Conservation (phyloP, 192 early-diverging fungal genomes). For the Coemansia sp. region DNA sequence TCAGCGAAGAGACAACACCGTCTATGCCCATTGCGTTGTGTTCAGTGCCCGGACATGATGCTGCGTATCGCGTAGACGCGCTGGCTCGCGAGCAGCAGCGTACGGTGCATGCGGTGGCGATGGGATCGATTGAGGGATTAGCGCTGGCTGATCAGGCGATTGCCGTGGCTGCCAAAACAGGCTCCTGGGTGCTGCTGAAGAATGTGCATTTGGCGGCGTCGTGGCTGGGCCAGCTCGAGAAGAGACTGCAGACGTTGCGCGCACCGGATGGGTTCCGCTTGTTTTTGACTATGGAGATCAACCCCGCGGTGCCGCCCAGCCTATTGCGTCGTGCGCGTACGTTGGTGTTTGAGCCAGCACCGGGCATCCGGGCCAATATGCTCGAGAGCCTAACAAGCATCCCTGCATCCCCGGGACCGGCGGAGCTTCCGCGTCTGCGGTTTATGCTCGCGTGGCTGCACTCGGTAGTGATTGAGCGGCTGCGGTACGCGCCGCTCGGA, state of each 20-base stretch:
- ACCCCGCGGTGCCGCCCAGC: slow-evolving; percentile 93
- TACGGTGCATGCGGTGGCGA: slow-evolving; percentile 81
- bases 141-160: slow-evolving; percentile 88
- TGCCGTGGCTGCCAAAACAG: slow-evolving; percentile 72
- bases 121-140: slow-evolving; percentile 97
- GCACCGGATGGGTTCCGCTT: slow-evolving; percentile 83
- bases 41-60: slow-evolving; percentile 93
- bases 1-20: slow-evolving; percentile 67
- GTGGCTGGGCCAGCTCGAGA: slow-evolving; percentile 96
- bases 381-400: slow-evolving; percentile 65
- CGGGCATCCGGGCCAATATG: slow-evolving; percentile 93
- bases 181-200: slow-evolving; percentile 95
- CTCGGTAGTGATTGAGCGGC: slow-evolving; percentile 89
- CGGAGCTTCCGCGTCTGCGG: slow-evolving; percentile 84
- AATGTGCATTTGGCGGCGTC: slow-evolving; percentile 96
- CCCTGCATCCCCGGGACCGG: slow-evolving; percentile 53
- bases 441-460: slow-evolving; percentile 98
- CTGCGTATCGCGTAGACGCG: slow-evolving; percentile 90
- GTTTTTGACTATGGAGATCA: slow-evolving; percentile 98
- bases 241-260: slow-evolving; percentile 85
- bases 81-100: slow-evolving; percentile 68
- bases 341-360: slow-evolving; percentile 93
- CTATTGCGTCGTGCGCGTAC: slow-evolving; percentile 86
- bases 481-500: slow-evolving; percentile 95
- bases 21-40: slow-evolving; percentile 89